Evolutionary conservation across 1,139 yeast species (phyloP), one percentile per base, ranked within the genome.

Genomic region (Pneumocystis canis): DNA sequence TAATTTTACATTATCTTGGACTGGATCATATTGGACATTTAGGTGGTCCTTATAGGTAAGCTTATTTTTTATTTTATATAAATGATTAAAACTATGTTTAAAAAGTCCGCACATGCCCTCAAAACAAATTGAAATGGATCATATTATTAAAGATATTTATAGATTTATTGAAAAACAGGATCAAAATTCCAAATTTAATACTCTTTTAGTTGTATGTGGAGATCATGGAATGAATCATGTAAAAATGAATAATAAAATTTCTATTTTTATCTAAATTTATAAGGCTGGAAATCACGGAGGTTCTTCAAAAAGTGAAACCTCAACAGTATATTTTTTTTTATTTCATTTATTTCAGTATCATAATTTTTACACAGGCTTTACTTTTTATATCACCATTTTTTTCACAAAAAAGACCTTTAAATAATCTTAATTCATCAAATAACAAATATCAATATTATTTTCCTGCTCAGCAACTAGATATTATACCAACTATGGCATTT

Each of bases 1-100:
- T 92, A 66, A 86, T 94, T 61, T 75, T 94, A 62, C 98, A 94
- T 72, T 94, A 92, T 70, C 77, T 94, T 32, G 99, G 98, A 0
- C 76, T 94, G 59, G 98, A 94, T 72, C 98, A 94, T 72, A 94
- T 94, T 69, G 98, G 99, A 0, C 98, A 94, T 73, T 90, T 89
- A 71, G 95, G 96, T 53, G 99, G 98, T 0, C 94, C 98, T 0
- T 70, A 76, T 3, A 47, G 54, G 30, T 25, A 65, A 62, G 61
- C 58, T 60, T 11, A 14, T 25, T 20, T 18, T 32, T 7, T 28
- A 18, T 33, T 57, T 18, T 25, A 47, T 39, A 37, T 37, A 58
- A 16, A 11, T 25, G 11, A 20, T 14, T 39, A 37, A 57, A 47
- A 41, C 18, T 3, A 9, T 7, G 3, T 40, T 47, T 14, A 25